A percentile compares a stretch with the other conserved stretches of the same genome.
Evolutionary conservation across 768 basidiomycete species (phyloP).

Genomic region (Inosperma sp.): DNA sequence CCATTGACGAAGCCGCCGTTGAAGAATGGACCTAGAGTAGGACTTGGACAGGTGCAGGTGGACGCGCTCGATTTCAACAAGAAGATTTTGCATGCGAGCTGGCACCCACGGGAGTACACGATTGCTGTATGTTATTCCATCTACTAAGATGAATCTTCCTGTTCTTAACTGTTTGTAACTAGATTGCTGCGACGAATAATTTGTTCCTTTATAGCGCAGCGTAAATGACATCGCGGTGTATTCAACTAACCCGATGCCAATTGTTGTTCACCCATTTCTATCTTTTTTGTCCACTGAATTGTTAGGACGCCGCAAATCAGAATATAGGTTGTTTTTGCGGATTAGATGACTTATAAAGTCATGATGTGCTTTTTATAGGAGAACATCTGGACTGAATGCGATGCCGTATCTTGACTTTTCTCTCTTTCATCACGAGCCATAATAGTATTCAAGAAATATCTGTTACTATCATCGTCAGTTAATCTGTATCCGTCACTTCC

Average conservation of each 20-base stretch:
- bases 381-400: too few relatives aligned
- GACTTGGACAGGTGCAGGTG: constrained; percentile 80
- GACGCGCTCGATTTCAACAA: constrained; percentile 91
- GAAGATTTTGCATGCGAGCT: constrained; percentile 93
- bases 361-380: too few relatives aligned
- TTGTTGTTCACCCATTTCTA: neutral
- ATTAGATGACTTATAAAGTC: constrained; percentile 7
- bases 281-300: neutral
- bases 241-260: neutral
- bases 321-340: neutral
- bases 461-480: too few relatives aligned
- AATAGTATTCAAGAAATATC: too few relatives aligned
- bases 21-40: constrained; percentile 75
- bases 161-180: constrained; percentile 11
- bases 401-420: too few relatives aligned
- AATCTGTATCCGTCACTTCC: too few relatives aligned
- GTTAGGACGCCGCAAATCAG: neutral
- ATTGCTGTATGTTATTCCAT: constrained; percentile 69
- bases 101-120: constrained; percentile 98
- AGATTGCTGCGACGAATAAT: constrained; percentile 98
- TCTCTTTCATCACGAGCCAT: too few relatives aligned
- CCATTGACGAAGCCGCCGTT: constrained; percentile 61
- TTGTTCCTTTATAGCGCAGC: constrained; percentile 81
- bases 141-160: neutral
- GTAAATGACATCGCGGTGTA: constrained; percentile 27